Evolutionary conservation across 345 rosid genomes (phyloP).

Genomic region (Psidium guajava): DNA sequence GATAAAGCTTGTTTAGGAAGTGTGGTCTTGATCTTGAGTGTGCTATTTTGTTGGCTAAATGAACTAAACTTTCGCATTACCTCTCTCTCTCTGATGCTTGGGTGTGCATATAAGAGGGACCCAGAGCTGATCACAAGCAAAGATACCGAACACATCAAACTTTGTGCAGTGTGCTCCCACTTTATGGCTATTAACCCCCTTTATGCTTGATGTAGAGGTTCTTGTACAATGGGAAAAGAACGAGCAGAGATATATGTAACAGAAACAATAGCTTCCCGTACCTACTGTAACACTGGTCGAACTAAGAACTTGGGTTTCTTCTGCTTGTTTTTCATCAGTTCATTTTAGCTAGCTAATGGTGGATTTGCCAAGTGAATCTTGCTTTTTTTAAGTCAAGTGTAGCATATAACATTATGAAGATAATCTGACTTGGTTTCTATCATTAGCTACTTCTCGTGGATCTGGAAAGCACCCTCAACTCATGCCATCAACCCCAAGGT

Average conservation of each 20-base stretch:
- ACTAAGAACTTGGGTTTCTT: not conserved
- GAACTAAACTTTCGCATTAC: not conserved
- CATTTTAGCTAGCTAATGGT: not conserved
- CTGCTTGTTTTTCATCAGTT: not conserved
- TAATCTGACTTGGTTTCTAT: conserved; percentile 3
- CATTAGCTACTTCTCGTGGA: conserved; percentile 70
- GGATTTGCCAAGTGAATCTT: not conserved
- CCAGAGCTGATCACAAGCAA: not conserved
- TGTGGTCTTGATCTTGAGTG: not conserved
- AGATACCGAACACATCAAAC: not conserved
- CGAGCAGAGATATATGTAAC: not conserved
- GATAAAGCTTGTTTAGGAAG: not conserved
- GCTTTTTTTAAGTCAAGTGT: not conserved
- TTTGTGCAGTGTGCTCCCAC: not conserved
- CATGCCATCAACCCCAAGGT: conserved; percentile 85
- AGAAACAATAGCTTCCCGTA: not conserved
- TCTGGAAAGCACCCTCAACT: conserved; percentile 98
- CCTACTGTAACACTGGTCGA: not conserved
- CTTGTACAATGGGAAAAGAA: not conserved
- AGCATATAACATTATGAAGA: not conserved
- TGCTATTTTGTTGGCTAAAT: not conserved
- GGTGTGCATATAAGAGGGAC: not conserved
- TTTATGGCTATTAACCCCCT: not conserved
- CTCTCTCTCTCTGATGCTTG: not conserved
- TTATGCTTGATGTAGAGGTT: not conserved